Percentiles rank a stretch among this genome's conserved stretches.
Evolutionary conservation across 2,329 filamentous ascomycete species (phyloP).

Genomic region (Phialophora chinensis): DNA sequence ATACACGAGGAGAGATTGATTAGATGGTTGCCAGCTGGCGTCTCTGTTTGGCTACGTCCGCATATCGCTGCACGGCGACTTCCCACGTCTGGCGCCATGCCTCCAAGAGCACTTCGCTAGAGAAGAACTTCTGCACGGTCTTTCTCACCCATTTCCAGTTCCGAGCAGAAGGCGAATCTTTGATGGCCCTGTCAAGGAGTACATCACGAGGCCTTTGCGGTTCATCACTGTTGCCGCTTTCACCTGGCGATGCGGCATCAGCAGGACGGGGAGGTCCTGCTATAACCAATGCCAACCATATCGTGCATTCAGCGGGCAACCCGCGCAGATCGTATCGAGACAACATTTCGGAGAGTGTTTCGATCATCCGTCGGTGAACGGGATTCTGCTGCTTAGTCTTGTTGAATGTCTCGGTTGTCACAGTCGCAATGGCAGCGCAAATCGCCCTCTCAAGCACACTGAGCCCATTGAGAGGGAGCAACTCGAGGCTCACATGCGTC

Average conservation of each 20-base stretch:
- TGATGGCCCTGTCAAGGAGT: conserved; percentile 12
- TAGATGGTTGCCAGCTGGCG: background rate
- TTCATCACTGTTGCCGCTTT: background rate
- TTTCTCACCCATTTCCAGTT: conserved; percentile 20
- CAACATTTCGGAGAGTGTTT: conserved; percentile 18
- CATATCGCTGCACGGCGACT: conserved; percentile 5
- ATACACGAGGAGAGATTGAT: too few relatives aligned
- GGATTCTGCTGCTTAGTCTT: conserved; percentile 14
- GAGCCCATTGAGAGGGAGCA: conserved; percentile 13
- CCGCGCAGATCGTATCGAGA: conserved; percentile 5
- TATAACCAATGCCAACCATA: conserved; percentile 21
- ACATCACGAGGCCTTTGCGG: conserved; percentile 5
- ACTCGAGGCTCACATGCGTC: conserved; percentile 13
- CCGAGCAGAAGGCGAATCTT: conserved; percentile 9
- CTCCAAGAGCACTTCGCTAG: conserved; percentile 10
- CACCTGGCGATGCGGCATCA: background rate
- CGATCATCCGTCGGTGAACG: conserved; percentile 17
- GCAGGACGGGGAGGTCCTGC: conserved; percentile 7
- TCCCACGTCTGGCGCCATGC: conserved; percentile 19
- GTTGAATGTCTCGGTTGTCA: conserved; percentile 14
- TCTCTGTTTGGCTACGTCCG: conserved; percentile 1
- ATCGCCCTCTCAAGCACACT: conserved; percentile 12
- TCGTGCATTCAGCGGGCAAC: conserved; percentile 8
- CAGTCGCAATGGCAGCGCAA: conserved; percentile 1
- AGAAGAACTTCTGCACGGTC: conserved; percentile 12